Percentiles rank a stretch among this genome's conserved stretches.
Conservation (phyloP, 2,329 filamentous ascomycete genomes). For the Fusarium sterilihyphosum region DNA sequence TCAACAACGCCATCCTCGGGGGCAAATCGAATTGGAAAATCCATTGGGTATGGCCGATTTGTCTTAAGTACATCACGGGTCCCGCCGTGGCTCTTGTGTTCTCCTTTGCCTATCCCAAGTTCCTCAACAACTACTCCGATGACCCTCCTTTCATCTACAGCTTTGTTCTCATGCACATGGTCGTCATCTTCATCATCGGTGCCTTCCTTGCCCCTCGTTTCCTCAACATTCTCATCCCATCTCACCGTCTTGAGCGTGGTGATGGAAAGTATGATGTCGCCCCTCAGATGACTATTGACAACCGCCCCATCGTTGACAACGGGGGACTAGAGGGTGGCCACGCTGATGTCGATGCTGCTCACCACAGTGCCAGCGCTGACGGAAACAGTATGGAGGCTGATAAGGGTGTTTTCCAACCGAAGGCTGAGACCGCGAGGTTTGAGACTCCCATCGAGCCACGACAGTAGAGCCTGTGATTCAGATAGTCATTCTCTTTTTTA, state of each 20-base stretch:
- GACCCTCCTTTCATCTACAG: slow-evolving; percentile 33
- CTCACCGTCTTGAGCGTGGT: slow-evolving; percentile 13
- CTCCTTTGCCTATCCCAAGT: slow-evolving; percentile 56
- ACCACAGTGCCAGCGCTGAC: background rate
- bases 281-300: slow-evolving; percentile 28
- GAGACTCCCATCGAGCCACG: background rate
- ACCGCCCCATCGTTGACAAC: slow-evolving; percentile 10
- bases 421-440: background rate
- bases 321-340: slow-evolving; percentile 20
- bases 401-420: slow-evolving; percentile 1
- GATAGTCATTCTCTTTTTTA: too few relatives aligned
- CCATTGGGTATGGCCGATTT: slow-evolving; percentile 51
- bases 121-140: slow-evolving; percentile 12
- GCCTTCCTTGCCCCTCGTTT: slow-evolving; percentile 26
- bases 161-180: slow-evolving; percentile 35
- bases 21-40: slow-evolving; percentile 62
- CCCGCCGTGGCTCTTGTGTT: slow-evolving; percentile 58
- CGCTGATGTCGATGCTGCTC: background rate
- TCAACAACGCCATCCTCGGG: slow-evolving; percentile 58
- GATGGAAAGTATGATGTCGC: slow-evolving; percentile 35
- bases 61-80: slow-evolving; percentile 56
- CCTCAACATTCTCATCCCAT: slow-evolving; percentile 25
- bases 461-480: background rate
- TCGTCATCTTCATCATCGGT: slow-evolving; percentile 29
- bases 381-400: slow-evolving; percentile 23